Conservation (phyloP, 2,329 filamentous ascomycete species). For the Ophiostoma novo-ulmi region DNA sequence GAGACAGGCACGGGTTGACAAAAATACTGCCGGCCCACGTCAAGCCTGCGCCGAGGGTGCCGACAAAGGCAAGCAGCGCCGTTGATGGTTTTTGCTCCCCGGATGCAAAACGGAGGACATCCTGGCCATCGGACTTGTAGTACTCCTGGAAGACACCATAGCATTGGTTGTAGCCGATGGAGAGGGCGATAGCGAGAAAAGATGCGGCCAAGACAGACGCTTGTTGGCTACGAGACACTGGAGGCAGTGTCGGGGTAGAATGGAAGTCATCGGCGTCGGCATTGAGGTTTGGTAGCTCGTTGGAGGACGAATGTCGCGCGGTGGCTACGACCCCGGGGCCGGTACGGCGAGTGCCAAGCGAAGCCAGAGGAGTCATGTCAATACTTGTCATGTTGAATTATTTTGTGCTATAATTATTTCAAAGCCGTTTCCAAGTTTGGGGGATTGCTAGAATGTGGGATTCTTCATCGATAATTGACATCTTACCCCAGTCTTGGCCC, state of each 20-base stretch:
- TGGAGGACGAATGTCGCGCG: not conserved
- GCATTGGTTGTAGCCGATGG: slow-evolving; percentile 46
- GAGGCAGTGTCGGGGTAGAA: slow-evolving; percentile 29
- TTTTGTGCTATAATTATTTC: not conserved
- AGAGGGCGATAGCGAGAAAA: slow-evolving; percentile 43
- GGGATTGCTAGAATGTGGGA: too few species aligned
- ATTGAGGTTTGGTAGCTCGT: not conserved
- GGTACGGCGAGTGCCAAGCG: slow-evolving; percentile 18
- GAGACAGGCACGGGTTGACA: slow-evolving; percentile 45
- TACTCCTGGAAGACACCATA: slow-evolving; percentile 48
- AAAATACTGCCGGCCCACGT: slow-evolving; percentile 48
- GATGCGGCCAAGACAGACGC: slow-evolving; percentile 40
- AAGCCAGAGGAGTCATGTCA: slow-evolving; percentile 7
- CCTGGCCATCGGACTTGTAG: slow-evolving; percentile 41
- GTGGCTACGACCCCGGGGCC: slow-evolving; percentile 14
- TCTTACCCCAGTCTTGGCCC: not conserved
- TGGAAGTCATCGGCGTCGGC: slow-evolving; percentile 20
- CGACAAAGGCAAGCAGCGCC: slow-evolving; percentile 45
- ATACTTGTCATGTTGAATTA: slow-evolving; percentile 14
- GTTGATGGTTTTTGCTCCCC: slow-evolving; percentile 34
- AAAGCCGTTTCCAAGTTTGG: too few species aligned
- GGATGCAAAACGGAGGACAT: slow-evolving; percentile 34
- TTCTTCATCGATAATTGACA: not conserved
- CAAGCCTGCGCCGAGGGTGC: slow-evolving; percentile 44
- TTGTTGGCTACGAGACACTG: slow-evolving; percentile 40